Evolutionary conservation across 2,329 filamentous ascomycete genomes (phyloP).

Genomic region (Neonectria magnoliae): DNA sequence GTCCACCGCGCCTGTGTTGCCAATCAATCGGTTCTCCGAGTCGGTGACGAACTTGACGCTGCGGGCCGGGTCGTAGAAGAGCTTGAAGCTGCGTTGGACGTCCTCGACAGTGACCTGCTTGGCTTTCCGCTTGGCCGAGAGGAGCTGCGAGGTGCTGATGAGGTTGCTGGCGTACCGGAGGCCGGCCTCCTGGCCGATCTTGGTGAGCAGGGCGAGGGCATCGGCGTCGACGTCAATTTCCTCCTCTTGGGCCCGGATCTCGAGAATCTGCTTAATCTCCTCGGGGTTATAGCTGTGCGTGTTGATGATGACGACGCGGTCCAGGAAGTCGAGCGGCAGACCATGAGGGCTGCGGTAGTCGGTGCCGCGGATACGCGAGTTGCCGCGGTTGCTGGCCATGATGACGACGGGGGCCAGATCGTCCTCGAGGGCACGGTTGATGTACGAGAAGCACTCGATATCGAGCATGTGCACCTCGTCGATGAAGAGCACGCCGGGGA

Average conservation of each 20-base stretch:
- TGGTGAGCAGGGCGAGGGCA: conserved; percentile 90
- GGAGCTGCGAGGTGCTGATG: conserved; percentile 91
- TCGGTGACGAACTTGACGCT: conserved; percentile 92
- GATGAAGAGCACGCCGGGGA: conserved; percentile 96
- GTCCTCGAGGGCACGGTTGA: conserved; percentile 95
- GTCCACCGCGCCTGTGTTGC: conserved; percentile 82
- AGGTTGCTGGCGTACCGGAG: conserved; percentile 97
- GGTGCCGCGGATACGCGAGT: conserved; percentile 91
- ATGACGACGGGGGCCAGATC: conserved; percentile 97
- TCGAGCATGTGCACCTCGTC: conserved; percentile 99
- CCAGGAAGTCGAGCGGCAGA: conserved; percentile 92
- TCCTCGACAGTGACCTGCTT: conserved; percentile 88
- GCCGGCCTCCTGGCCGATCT: conserved; percentile 93
- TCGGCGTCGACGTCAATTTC: conserved; percentile 92
- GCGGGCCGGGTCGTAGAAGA: conserved; percentile 90
- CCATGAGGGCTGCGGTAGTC: conserved; percentile 94
- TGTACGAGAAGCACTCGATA: conserved; percentile 98
- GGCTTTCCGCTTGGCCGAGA: conserved; percentile 85
- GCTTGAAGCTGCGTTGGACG: conserved; percentile 89
- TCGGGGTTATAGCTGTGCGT: conserved; percentile 85
- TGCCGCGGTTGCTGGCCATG: conserved; percentile 97
- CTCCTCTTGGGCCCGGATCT: conserved; percentile 93
- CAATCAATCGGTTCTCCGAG: conserved; percentile 92
- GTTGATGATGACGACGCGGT: conserved; percentile 95
- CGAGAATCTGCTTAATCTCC: conserved; percentile 91